Base-by-base conservation (phyloP, 768 basidiomycete genomes). In the Boletus barrowsii region DNA sequence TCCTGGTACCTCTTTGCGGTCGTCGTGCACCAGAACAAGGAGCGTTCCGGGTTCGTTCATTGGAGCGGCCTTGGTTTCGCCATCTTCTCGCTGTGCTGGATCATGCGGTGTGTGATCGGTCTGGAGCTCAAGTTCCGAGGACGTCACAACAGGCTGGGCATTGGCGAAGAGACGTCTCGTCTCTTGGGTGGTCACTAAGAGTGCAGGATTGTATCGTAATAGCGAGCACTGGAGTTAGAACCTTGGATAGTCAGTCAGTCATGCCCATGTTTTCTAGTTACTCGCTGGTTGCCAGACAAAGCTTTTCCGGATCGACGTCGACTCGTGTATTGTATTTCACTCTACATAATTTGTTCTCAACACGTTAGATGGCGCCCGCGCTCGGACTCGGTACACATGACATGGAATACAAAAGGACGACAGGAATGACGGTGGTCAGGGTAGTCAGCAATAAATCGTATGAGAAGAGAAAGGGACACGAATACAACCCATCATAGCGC, bases 1-100 rank as follows among this genome's bases (percentile, higher is more conserved):
- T 76, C 84, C 7, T 87, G 83, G 81, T 78, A 75, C 40, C 72
- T 88, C 30, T 84, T 82, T 60, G 87, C 82, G 30, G 79, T 87
- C 70, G 88, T 83, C 68, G 76, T 75, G 22, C 73, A 80, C 55
- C 74, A 83, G 66, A 69, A 56, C 41, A 66, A 70, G 47, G 71
- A 69, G 35, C 69, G 65, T 42, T 73, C 76, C 48, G 75, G 70
- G 51, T 84, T 87, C 70, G 75, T 88, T 50, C 84, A 86, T 68
- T 88, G 84, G 83, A 78, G 77, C 18, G 83, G 83, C 3, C 77
- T 87, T 42, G 83, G 73, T 14, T 82, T 82, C 65, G 79, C 84
- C 68, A 75, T 86, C 66, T 65, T 88, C 18, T 79, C 83, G n/a
- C 70, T 83, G 54, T 75, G 87, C 57, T 83, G 83, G 69, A 78